phyloP scores from a whole-genome alignment of 768 basidiomycete species.

The Boletus edulis region DNA sequence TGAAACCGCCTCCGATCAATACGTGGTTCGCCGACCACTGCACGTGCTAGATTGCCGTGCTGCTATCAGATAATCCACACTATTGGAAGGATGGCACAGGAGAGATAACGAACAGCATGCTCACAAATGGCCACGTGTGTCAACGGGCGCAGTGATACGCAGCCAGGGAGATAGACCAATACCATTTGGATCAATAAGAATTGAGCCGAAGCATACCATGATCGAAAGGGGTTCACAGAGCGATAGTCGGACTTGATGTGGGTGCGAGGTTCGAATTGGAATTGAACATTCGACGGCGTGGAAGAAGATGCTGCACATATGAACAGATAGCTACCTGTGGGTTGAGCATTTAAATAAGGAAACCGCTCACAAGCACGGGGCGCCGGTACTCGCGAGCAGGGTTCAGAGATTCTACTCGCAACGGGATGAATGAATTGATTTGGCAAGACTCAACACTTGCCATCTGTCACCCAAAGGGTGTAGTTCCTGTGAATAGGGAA shows the following conservation, averaged over 20 bases:
- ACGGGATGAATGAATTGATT: neutral
- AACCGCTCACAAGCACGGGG: neutral
- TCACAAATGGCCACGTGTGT: conserved; percentile 3
- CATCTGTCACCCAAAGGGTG: neutral
- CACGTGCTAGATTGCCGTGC: conserved; percentile 3
- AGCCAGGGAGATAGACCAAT: conserved; percentile 10
- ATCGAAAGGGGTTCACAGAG: conserved; percentile 10
- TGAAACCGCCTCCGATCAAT: conserved; percentile 27
- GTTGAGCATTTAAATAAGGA: neutral
- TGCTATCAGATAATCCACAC: conserved; percentile 20
- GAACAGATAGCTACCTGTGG: neutral
- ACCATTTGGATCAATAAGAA: neutral
- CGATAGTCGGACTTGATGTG: conserved; percentile 25
- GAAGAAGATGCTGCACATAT: conserved; percentile 1
- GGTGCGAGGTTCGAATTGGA: conserved; percentile 10
- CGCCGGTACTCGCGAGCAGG: neutral
- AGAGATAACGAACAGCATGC: conserved; percentile 6
- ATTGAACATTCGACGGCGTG: conserved; percentile 1
- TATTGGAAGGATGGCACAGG: conserved; percentile 3
- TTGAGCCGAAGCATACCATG: conserved; percentile 15
- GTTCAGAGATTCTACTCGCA: neutral
- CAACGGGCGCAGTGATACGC: conserved; percentile 22
- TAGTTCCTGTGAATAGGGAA: too few species aligned
- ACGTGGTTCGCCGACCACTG: conserved; percentile 25
- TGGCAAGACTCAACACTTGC: too few species aligned